Percentiles rank a stretch among this genome's conserved stretches.
Evolutionary conservation across 345 rosid genomes (phyloP).

Genomic region (Eutrema heterophyllum): DNA sequence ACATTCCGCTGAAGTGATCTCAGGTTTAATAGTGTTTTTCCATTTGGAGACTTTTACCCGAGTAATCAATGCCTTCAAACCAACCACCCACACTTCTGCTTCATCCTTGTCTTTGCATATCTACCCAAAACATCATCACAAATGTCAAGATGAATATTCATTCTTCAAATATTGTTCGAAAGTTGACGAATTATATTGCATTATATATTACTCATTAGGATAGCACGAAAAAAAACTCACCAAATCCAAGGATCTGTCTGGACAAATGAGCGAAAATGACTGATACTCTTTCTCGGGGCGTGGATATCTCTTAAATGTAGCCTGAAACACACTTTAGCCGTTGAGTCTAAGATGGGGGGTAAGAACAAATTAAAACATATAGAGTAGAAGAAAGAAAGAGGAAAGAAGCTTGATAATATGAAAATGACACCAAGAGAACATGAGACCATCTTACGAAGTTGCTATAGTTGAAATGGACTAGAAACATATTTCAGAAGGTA

Average conservation of each 20-base stretch:
- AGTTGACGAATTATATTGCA: not conserved
- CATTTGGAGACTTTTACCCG: constrained; percentile 40
- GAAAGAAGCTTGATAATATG: no score
- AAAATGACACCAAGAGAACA: not conserved
- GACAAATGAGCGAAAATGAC: constrained; percentile 85
- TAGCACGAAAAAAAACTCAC: constrained; percentile 37
- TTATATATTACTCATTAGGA: not conserved
- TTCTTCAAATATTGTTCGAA: not conserved
- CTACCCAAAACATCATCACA: constrained; percentile 36
- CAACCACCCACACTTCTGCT: constrained; percentile 93
- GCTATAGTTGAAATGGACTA: not conserved
- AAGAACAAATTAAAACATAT: no score
- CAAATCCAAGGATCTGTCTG: constrained; percentile 82
- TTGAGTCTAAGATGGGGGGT: constrained; percentile 24
- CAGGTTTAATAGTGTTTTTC: constrained; percentile 47
- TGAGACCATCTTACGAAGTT: not conserved
- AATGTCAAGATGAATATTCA: not conserved
- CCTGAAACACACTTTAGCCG: constrained; percentile 42
- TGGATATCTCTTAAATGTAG: constrained; percentile 87
- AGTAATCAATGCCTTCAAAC: constrained; percentile 65
- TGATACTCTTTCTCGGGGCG: constrained; percentile 98
- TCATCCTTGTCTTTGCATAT: constrained; percentile 97
- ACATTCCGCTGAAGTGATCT: constrained; percentile 44
- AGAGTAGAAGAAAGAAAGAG: no score
- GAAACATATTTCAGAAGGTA: not conserved